Base-by-base conservation (phyloP, 2,329 filamentous ascomycete genomes). In the Colletotrichum caudatum region DNA sequence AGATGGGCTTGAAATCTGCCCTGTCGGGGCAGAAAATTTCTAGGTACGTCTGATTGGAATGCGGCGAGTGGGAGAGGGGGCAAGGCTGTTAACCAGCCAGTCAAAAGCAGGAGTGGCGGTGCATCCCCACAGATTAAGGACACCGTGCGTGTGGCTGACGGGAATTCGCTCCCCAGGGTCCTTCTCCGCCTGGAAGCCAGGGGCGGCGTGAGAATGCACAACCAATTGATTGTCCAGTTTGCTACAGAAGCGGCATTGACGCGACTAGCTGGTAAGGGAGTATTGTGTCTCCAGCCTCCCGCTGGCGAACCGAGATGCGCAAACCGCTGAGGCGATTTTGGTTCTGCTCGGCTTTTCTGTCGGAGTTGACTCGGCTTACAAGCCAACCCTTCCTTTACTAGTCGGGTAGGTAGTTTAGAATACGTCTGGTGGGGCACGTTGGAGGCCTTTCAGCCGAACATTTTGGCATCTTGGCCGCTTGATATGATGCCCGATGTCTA, bases 11-110 rank as follows among this genome's bases (percentile, higher is more conserved):
- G 26, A 48, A 41, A 58, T 37, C 59, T 59, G 56, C 51, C 53
- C 37, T 48, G 62, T 66, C 57, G 20, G 53, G 53, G 64, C 66
- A 71, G 60, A 70, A 72, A 72, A 41, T 57, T 62, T 70, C 61
- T 44, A 26, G 48, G 16, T 18, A 50, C 39, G 33, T 18, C 41
- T 33, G 44, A 53, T 53, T 67, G 59, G 67, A 66, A 65, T 59
- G 67, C 35, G 61, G 70, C 35, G 46, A 26, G 59, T 16, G 66
- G 20, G 44, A n/a, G 41, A n/a, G 18, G 69, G 70, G 60, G 44
- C 56, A 66, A 61, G 57, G 66, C 66, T 61, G 64, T 35, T 1
- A 11, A 5, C 12, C 54, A 39, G 54, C 54, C 54, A 57, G 54
- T 57, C 20, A n/a, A 37, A 56, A 23, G 54, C 26, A 33, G 7